Evolutionary conservation across 768 basidiomycete genomes (phyloP).

Genomic region (Neoboletus subvelutipes): DNA sequence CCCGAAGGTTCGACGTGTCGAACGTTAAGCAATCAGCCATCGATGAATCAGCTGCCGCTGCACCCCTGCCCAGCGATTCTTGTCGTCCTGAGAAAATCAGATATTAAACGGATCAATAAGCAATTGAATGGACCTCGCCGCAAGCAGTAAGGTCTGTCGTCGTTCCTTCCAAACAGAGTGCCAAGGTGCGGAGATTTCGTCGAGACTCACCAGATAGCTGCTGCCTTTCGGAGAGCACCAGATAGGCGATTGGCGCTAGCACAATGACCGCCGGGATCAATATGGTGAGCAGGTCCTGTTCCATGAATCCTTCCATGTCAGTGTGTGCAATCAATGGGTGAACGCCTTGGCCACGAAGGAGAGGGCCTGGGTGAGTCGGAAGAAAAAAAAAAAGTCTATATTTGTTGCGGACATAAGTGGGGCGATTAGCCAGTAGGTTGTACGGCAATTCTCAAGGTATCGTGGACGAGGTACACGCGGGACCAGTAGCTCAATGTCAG

Average conservation of each 20-base stretch:
- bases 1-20: constrained; percentile 37
- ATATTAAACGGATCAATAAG: constrained; percentile 10
- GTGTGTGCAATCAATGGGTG: not conserved
- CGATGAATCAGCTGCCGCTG: not conserved
- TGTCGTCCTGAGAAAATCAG: constrained; percentile 15
- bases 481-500: too few relatives aligned
- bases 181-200: not conserved
- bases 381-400: not conserved
- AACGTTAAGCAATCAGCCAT: constrained; percentile 19
- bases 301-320: constrained; percentile 1
- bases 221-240: constrained; percentile 8
- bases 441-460: not conserved
- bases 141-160: not conserved
- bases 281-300: constrained; percentile 10
- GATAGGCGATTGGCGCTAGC: constrained; percentile 18
- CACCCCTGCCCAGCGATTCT: not conserved
- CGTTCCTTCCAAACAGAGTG: constrained; percentile 1
- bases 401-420: not conserved
- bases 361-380: not conserved
- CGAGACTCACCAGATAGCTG: constrained; percentile 16
- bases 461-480: too few relatives aligned
- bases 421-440: not conserved
- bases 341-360: not conserved
- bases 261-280: constrained; percentile 10
- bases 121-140: not conserved